phyloP scores from a whole-genome alignment of 768 basidiomycete species.

The Hypholoma fasciculare region DNA sequence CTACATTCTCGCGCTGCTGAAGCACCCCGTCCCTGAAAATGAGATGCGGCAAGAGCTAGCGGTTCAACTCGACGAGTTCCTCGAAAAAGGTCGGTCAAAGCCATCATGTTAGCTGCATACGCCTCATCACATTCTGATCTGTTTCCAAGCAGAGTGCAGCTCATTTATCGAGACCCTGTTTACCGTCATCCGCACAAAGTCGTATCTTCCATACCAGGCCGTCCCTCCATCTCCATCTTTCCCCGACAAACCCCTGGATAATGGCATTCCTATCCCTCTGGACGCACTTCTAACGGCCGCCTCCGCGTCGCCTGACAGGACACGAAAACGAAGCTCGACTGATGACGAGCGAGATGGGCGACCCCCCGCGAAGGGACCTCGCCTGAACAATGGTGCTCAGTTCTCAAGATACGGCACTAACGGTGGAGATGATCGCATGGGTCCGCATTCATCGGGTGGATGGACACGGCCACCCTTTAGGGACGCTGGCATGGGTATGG shows the following conservation, averaged over 20 bases:
- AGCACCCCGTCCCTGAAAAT: constrained; percentile 80
- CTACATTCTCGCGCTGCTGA: constrained; percentile 91
- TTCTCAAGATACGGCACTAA: constrained; percentile 63
- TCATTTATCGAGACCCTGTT: constrained; percentile 87
- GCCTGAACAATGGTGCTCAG: constrained; percentile 62
- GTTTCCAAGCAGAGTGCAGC: constrained; percentile 50
- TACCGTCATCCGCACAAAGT: constrained; percentile 80
- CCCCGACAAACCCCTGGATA: constrained; percentile 46
- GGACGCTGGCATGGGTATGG: constrained; percentile 32
- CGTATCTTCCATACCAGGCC: constrained; percentile 73
- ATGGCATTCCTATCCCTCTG: constrained; percentile 80
- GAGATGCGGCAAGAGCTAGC: constrained; percentile 82
- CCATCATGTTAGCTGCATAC: not conserved
- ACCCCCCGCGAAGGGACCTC: constrained; percentile 69
- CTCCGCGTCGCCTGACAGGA: constrained; percentile 41
- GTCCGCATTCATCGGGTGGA: constrained; percentile 37
- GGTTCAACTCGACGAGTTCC: constrained; percentile 85
- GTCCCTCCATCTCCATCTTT: constrained; percentile 40
- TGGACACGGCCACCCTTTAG: constrained; percentile 43
- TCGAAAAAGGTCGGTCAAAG: constrained; percentile 73
- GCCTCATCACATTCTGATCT: constrained; percentile 13
- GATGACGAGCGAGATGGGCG: constrained; percentile 61
- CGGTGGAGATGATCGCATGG: constrained; percentile 22
- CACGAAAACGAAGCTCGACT: constrained; percentile 65
- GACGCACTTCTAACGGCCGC: constrained; percentile 57